Conservation (phyloP, 202 grass and related monocot genomes). For the Elaeis oleifera region DNA sequence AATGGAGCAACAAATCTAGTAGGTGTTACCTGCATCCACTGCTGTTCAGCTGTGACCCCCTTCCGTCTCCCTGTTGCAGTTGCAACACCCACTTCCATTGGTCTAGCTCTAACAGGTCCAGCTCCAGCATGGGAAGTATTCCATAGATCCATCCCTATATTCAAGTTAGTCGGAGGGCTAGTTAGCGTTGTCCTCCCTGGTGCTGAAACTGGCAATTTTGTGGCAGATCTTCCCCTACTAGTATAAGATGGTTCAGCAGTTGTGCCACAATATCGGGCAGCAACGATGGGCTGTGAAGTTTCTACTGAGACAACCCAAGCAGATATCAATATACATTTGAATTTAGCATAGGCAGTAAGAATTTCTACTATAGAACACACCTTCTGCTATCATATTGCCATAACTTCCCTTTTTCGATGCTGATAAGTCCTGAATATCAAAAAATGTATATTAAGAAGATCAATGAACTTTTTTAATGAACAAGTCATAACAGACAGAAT, state of each 20-base stretch:
- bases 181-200: constrained; percentile 31
- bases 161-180: constrained; percentile 35
- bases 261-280: constrained; percentile 16
- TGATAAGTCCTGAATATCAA: constrained; percentile 37
- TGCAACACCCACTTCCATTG: constrained; percentile 30
- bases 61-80: constrained; percentile 27
- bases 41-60: constrained; percentile 11
- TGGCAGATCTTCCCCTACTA: constrained; percentile 31
- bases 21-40: constrained; percentile 1
- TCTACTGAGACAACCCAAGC: constrained; percentile 41
- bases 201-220: constrained; percentile 40
- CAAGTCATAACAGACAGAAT: not conserved
- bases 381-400: constrained; percentile 25
- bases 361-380: constrained; percentile 8
- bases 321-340: constrained; percentile 4
- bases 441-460: not conserved
- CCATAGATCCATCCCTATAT: constrained; percentile 30
- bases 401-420: constrained; percentile 58
- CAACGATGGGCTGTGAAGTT: constrained; percentile 27
- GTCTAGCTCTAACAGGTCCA: constrained; percentile 2
- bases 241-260: constrained; percentile 9
- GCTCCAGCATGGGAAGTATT: constrained; percentile 6
- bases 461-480: not conserved
- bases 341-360: constrained; percentile 7
- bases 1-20: no score